Percentiles rank a stretch among this genome's conserved stretches.
phyloP scores from a whole-genome alignment of 352 stramenopile species.

The Pythium sp. region DNA sequence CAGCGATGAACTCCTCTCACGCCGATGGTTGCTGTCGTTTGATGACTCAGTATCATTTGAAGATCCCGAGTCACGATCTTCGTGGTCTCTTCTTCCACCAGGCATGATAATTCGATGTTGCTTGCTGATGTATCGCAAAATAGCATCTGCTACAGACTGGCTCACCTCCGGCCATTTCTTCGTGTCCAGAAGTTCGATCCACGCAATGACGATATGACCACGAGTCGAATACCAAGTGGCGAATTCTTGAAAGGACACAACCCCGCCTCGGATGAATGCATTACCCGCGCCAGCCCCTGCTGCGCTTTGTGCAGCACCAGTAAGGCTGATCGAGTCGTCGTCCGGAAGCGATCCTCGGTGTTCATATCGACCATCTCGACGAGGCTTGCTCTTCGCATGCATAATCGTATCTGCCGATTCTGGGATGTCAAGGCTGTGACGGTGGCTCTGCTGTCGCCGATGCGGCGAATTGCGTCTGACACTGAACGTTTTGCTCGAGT shows the following conservation, averaged over 20 bases:
- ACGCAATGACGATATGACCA: slow-evolving; percentile 82
- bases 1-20: slow-evolving; percentile 37
- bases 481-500: slow-evolving; percentile 80
- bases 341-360: slow-evolving; percentile 71
- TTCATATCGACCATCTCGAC: slow-evolving; percentile 50
- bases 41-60: slow-evolving; percentile 71
- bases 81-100: slow-evolving; percentile 13
- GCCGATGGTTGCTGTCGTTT: slow-evolving; percentile 45
- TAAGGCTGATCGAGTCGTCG: slow-evolving; percentile 50
- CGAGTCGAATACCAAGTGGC: slow-evolving; percentile 81
- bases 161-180: slow-evolving; percentile 83
- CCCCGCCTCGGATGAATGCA: slow-evolving; percentile 66
- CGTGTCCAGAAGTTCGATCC: slow-evolving; percentile 80
- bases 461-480: slow-evolving; percentile 30
- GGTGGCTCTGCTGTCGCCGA: slow-evolving; percentile 30
- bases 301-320: slow-evolving; percentile 48
- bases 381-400: slow-evolving; percentile 29
- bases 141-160: slow-evolving; percentile 56
- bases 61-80: slow-evolving; percentile 46
- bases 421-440: slow-evolving; percentile 58
- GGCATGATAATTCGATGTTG: slow-evolving; percentile 59
- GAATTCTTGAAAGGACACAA: slow-evolving; percentile 86
- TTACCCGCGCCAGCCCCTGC: slow-evolving; percentile 58
- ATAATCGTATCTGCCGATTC: slow-evolving; percentile 40
- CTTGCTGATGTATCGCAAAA: slow-evolving; percentile 72